Percentiles rank a stretch among this genome's conserved stretches.
Evolutionary conservation across 225 moss, liverwort and hornwort genomes (phyloP).

Genomic region (Marchantia paleacea): DNA sequence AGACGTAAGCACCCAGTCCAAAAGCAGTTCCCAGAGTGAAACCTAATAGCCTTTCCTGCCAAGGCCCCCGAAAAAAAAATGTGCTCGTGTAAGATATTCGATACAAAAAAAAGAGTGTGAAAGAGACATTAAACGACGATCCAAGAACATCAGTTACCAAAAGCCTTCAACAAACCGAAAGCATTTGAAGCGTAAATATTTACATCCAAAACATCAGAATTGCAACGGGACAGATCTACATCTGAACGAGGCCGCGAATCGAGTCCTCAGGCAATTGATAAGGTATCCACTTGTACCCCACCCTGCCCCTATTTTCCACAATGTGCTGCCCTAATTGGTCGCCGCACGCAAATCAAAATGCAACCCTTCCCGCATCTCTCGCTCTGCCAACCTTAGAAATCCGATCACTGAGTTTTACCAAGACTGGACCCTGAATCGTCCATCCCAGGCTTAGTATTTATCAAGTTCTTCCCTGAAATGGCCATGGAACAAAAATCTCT

Average conservation of each 20-base stretch:
- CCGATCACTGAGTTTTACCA: background rate
- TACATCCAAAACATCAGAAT: background rate
- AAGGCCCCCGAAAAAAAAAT: background rate
- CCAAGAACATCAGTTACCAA: no score
- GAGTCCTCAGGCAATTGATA: background rate
- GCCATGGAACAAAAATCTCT: background rate
- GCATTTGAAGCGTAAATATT: no score
- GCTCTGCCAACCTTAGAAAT: background rate
- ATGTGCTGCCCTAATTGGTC: background rate
- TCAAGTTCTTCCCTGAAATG: background rate
- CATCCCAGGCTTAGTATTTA: background rate
- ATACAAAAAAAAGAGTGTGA: no score
- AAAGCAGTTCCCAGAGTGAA: constrained; percentile 39
- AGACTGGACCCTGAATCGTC: background rate
- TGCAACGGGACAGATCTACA: background rate
- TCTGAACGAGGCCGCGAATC: background rate
- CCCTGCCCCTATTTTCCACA: background rate
- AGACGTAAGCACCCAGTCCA: constrained; percentile 33
- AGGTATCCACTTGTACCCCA: background rate
- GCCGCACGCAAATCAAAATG: background rate
- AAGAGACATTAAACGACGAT: no score
- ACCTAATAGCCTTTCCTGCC: constrained; percentile 42
- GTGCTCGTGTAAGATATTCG: no score
- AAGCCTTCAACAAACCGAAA: no score
- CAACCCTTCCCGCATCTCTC: background rate